Percentiles rank a stretch among this genome's conserved stretches.
phyloP scores from a whole-genome alignment of 2,329 filamentous ascomycete genomes.

The Aspergillus latus region DNA sequence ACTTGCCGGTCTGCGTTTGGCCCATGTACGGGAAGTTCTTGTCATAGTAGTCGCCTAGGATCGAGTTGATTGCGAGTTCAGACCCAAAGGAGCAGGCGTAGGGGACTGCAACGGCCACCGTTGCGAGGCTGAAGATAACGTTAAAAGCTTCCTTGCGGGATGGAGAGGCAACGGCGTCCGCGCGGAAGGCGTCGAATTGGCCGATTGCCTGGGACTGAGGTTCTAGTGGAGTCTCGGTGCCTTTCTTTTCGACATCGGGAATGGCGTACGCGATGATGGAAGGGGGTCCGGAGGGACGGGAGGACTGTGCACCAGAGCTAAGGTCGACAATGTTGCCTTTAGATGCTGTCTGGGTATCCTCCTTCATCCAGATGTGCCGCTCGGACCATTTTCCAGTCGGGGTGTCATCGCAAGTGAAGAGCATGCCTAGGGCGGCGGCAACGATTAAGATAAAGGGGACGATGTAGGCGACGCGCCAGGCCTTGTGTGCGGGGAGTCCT shows the following conservation, averaged over 20 bases:
- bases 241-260: constrained; percentile 37
- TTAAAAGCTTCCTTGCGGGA: constrained; percentile 59
- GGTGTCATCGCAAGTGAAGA: constrained; percentile 76
- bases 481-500: constrained; percentile 63
- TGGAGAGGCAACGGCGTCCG: constrained; percentile 65
- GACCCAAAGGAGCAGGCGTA: constrained; percentile 64
- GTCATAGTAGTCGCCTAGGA: constrained; percentile 60
- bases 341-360: constrained; percentile 26
- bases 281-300: constrained; percentile 24
- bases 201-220: constrained; percentile 42
- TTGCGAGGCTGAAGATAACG: constrained; percentile 62
- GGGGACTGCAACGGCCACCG: constrained; percentile 51
- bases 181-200: constrained; percentile 50
- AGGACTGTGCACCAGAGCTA: constrained; percentile 25
- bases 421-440: constrained; percentile 63
- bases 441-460: constrained; percentile 78
- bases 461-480: constrained; percentile 83
- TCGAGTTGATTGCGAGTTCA: constrained; percentile 61
- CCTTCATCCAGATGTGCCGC: constrained; percentile 59
- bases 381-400: constrained; percentile 81
- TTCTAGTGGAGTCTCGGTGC: constrained; percentile 26
- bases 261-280: constrained; percentile 27
- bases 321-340: constrained; percentile 34
- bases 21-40: constrained; percentile 56
- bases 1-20: constrained; percentile 57